phyloP scores from a whole-genome alignment of 768 basidiomycete genomes.

The Suillus discolor region DNA sequence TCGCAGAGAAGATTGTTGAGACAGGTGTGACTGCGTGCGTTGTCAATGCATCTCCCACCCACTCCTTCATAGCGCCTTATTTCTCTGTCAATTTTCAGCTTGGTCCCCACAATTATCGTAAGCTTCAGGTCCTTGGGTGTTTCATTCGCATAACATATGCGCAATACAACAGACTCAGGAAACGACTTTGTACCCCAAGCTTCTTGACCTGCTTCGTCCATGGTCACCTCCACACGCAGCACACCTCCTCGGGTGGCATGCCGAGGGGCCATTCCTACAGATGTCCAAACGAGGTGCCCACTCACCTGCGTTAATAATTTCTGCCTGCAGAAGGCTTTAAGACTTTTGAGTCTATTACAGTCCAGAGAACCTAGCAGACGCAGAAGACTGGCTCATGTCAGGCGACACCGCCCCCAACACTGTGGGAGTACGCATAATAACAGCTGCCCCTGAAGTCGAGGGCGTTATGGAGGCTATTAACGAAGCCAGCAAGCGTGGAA shows the following conservation, averaged over 20 bases:
- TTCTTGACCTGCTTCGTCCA: constrained; percentile 69
- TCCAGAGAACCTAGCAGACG: constrained; percentile 57
- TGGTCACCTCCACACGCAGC: constrained; percentile 66
- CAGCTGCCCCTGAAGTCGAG: constrained; percentile 83
- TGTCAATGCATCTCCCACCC: constrained; percentile 3
- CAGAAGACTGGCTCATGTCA: constrained; percentile 69
- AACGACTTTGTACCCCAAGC: constrained; percentile 68
- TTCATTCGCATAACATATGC: background rate
- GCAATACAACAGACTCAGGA: constrained; percentile 66
- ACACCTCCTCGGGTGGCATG: constrained; percentile 85
- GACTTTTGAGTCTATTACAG: constrained; percentile 81
- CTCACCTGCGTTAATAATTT: constrained; percentile 61
- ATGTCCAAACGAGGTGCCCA: constrained; percentile 85
- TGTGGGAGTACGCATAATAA: constrained; percentile 76
- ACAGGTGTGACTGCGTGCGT: constrained; percentile 88
- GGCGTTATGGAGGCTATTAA: constrained; percentile 76
- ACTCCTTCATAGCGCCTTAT: constrained; percentile 25
- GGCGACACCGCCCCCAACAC: constrained; percentile 28
- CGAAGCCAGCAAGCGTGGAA: constrained; percentile 61
- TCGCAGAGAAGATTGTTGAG: constrained; percentile 79
- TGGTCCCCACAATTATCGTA: constrained; percentile 75
- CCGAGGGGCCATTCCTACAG: constrained; percentile 88
- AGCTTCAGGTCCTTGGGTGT: constrained; percentile 21
- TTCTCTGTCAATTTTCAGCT: constrained; percentile 35
- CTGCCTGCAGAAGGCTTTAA: constrained; percentile 64